Evolutionary conservation across 257 asterid genomes (phyloP), one percentile per base, ranked within the genome.

Genomic region (Scutellaria galericulata): DNA sequence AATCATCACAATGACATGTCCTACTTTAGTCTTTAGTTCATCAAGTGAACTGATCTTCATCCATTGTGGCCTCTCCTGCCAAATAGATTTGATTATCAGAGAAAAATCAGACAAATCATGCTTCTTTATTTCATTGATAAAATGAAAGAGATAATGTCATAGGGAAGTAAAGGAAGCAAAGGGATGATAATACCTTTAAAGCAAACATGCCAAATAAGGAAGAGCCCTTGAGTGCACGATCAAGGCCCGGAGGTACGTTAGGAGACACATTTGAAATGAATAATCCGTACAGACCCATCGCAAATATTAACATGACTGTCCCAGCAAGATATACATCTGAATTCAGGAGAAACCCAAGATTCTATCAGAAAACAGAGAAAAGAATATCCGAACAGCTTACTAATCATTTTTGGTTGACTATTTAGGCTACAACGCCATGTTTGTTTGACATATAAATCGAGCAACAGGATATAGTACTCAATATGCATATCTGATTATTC

Each of bases 21-120:
- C 98, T 1, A 93, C 97, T 82, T 89, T 93, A 1, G 98, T 91
- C 85, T 93, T 93, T 45, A 93, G 76, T 80, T 91, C 97, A 41
- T 91, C 96, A 2, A 93, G 90, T 0, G 97, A 93, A 52, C 94
- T 83, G 73, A 93, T 93, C 84, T 91, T 88, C 98, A 91, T 93
- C 98, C 98, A 93, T 82, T 84, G 85, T 10, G 98, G 98, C 71
- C 98, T 88, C 85, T 93, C 98, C 97, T 93, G 83, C 80, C 3
- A 35, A 0, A 31, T 31, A 3, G 37, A 31, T 31, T 31, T 1
- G 37, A 31, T 31, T 31, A 31, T 31, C 37, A 31, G 37, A 31
- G 37, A 31, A 31, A 31, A 31, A 31, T 31, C 4, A 4, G 37
- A 31, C 4, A 31, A 31, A 31, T 31, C 3, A 31, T 31, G 5